These are phyloP conservation scores for Scutellaria baicalensis DNA, from an alignment of 257 asterid genomes.

Conservation along the genomic window DNA sequence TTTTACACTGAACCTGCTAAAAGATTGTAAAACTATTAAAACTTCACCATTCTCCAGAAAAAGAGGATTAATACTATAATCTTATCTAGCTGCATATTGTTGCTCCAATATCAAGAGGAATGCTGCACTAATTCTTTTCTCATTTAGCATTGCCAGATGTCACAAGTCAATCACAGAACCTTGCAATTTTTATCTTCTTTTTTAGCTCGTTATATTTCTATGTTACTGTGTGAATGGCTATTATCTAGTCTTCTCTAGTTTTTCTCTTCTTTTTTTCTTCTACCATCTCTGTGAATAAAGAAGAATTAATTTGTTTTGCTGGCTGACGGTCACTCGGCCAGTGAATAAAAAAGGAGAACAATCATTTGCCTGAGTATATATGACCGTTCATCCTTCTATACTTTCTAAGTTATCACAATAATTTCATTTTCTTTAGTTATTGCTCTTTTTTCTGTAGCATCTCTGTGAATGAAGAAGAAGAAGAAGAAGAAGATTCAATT, in stretches of 20 bases:
- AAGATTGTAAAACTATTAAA: not conserved
- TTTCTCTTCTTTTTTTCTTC: no score
- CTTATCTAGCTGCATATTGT: not conserved
- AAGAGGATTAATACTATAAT: not conserved
- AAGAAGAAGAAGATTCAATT: not conserved
- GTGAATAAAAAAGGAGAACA: no score
- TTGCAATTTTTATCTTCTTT: not conserved
- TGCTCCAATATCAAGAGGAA: slow-evolving; percentile 4
- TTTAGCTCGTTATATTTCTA: not conserved
- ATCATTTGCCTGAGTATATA: no score
- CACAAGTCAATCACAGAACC: not conserved
- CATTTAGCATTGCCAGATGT: not conserved
- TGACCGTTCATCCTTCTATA: no score
- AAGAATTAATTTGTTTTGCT: no score
- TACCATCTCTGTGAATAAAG: no score
- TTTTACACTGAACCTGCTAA: not conserved
- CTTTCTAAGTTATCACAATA: no score
- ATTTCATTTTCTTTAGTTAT: no score
- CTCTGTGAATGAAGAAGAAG: not conserved
- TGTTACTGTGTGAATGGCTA: not conserved
- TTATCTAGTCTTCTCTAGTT: not conserved
- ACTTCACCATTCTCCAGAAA: not conserved
- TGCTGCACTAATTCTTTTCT: not conserved
- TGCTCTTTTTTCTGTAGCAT: not conserved
- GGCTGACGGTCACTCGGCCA: no score